phyloP scores from a whole-genome alignment of 2,329 filamentous ascomycete genomes.

The Lanzia echinophila region DNA sequence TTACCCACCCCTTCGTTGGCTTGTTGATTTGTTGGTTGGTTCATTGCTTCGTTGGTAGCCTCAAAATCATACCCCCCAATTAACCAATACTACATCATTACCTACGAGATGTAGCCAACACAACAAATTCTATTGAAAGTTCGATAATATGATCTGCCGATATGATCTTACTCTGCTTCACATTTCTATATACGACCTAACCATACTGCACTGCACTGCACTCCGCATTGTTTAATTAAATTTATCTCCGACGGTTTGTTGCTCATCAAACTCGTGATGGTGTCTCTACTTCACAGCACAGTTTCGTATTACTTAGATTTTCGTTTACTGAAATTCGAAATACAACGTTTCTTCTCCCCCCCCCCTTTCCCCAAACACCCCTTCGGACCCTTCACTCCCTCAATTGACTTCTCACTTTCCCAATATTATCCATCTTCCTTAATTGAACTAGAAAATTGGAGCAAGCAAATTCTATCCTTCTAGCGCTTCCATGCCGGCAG shows the following conservation, averaged over 20 bases:
- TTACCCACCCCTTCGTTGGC: too few species aligned
- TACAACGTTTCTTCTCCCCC: too few species aligned
- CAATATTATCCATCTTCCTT: background rate
- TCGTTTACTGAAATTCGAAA: too few species aligned
- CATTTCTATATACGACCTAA: background rate
- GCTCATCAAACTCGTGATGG: background rate
- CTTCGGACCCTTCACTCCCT: too few species aligned
- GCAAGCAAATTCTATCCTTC: conserved; percentile 2
- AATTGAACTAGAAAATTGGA: background rate
- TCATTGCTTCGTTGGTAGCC: too few species aligned
- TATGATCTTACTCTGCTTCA: background rate
- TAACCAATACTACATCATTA: too few species aligned
- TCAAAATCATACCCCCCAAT: too few species aligned
- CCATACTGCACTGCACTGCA: background rate
- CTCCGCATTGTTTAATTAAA: background rate
- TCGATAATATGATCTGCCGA: background rate
- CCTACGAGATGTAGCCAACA: background rate
- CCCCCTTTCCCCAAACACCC: too few species aligned
- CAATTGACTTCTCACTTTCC: background rate
- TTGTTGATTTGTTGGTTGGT: too few species aligned
- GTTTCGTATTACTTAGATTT: background rate
- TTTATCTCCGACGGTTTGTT: background rate
- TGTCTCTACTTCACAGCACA: background rate
- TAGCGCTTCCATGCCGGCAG: conserved; percentile 10
- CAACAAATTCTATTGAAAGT: background rate